phyloP scores from a whole-genome alignment of 495 filamentous ascomycete genomes.

The Penicillium odoratum region DNA sequence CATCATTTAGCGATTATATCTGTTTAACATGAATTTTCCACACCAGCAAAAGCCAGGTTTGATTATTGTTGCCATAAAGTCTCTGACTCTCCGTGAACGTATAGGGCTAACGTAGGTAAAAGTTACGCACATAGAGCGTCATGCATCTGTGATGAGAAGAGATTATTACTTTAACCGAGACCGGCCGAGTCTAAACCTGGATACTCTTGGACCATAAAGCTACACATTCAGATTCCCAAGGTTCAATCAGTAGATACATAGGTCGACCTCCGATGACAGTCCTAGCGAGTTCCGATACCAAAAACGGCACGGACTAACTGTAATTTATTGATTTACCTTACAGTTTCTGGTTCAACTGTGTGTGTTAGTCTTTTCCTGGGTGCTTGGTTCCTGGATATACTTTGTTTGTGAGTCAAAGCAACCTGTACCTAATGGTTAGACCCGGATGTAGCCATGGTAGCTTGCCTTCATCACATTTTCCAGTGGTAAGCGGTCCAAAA shows the following conservation, averaged over 20 bases:
- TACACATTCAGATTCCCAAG: neutral
- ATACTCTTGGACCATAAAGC: neutral
- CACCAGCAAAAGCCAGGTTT: no score
- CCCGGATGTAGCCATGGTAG: constrained; percentile 9
- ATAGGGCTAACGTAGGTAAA: neutral
- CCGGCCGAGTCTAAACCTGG: constrained; percentile 2
- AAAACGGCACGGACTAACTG: neutral
- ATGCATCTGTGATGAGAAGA: neutral
- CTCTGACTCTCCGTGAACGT: no score
- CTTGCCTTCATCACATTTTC: neutral
- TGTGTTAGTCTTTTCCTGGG: neutral
- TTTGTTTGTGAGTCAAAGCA: constrained; percentile 12
- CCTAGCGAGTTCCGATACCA: neutral
- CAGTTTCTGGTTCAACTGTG: neutral
- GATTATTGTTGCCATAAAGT: no score
- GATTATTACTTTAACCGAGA: neutral
- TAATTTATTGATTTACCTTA: neutral
- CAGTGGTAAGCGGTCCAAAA: neutral
- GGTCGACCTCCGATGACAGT: neutral
- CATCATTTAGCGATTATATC: no score
- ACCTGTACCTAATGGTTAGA: neutral
- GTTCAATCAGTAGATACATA: neutral
- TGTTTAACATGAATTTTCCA: no score
- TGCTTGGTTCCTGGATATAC: neutral
- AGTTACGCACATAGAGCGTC: constrained; percentile 1